Conservation (phyloP, 2,329 filamentous ascomycete genomes). For the Fusarium keratoplasticum region DNA sequence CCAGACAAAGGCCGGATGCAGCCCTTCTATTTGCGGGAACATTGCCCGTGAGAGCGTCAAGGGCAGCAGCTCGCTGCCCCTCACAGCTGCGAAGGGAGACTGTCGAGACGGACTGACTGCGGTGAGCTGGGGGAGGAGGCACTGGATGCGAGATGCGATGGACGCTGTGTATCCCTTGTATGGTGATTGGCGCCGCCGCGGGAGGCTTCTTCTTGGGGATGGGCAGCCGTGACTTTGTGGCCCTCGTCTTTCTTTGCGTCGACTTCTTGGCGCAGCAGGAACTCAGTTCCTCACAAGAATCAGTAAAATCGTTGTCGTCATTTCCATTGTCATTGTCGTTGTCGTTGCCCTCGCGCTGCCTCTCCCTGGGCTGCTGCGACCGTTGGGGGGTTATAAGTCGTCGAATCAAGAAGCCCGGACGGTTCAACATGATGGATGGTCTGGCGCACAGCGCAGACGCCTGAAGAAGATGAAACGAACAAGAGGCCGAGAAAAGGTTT, state of each 20-base stretch:
- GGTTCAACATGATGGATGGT: constrained; percentile 34
- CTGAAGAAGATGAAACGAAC: constrained; percentile 24
- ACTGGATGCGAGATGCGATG: constrained; percentile 53
- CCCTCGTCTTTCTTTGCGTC: constrained; percentile 25
- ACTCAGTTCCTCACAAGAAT: constrained; percentile 37
- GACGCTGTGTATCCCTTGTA: constrained; percentile 53
- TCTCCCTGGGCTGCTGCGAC: constrained; percentile 7
- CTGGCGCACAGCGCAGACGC: constrained; percentile 19
- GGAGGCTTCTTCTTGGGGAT: constrained; percentile 30
- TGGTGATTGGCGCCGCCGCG: constrained; percentile 38
- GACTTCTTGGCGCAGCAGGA: constrained; percentile 30
- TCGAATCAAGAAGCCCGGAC: constrained; percentile 38
- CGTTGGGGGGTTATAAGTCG: constrained; percentile 40
- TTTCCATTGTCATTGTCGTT: constrained; percentile 18
- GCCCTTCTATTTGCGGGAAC: constrained; percentile 41
- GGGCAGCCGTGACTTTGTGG: constrained; percentile 40
- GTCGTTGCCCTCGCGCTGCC: neutral
- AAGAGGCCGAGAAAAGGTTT: constrained; percentile 24
- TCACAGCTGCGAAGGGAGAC: constrained; percentile 61
- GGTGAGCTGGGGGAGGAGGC: constrained; percentile 53
- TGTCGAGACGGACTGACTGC: constrained; percentile 53
- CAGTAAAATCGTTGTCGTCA: constrained; percentile 23
- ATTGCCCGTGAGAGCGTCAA: constrained; percentile 45
- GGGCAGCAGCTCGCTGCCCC: constrained; percentile 48
- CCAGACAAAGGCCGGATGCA: constrained; percentile 50